Conservation (phyloP, 805 yeast species). For the Cyberlindnera suaveolens region DNA sequence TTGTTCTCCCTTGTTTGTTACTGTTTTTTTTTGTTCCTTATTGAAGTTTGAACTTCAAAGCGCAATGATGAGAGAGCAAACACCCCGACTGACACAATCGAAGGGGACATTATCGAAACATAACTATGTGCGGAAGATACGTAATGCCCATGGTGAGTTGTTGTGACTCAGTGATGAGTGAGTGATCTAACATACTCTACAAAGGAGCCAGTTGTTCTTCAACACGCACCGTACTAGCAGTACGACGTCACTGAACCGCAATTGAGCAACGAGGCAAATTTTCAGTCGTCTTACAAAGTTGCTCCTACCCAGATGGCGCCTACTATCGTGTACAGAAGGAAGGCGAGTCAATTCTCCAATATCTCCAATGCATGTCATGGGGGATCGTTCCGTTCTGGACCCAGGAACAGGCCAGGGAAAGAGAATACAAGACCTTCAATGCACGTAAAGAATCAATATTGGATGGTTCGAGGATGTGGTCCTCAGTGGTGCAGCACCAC, state of each 20-base stretch:
- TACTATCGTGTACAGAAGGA: conserved; percentile 21
- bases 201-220: conserved; percentile 12
- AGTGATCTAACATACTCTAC: too few species aligned
- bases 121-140: conserved; percentile 56
- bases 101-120: background rate
- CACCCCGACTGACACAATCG: background rate
- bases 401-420: conserved; percentile 28
- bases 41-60: too few species aligned
- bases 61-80: too few species aligned
- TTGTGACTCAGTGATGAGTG: too few species aligned
- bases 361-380: conserved; percentile 63
- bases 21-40: too few species aligned
- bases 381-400: conserved; percentile 73
- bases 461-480: conserved; percentile 52
- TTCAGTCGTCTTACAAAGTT: conserved; percentile 37
- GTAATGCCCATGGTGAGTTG: conserved; percentile 41
- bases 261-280: conserved; percentile 5
- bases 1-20: too few species aligned
- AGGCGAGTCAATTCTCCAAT: conserved; percentile 27
- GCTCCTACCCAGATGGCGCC: conserved; percentile 54
- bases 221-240: too few species aligned
- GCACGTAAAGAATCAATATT: conserved; percentile 61
- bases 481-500: conserved; percentile 31
- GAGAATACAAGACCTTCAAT: conserved; percentile 55
- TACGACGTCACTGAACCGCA: background rate